Evolutionary conservation across 495 filamentous ascomycete genomes (phyloP).

Genomic region (Podospora pseudopauciseta): DNA sequence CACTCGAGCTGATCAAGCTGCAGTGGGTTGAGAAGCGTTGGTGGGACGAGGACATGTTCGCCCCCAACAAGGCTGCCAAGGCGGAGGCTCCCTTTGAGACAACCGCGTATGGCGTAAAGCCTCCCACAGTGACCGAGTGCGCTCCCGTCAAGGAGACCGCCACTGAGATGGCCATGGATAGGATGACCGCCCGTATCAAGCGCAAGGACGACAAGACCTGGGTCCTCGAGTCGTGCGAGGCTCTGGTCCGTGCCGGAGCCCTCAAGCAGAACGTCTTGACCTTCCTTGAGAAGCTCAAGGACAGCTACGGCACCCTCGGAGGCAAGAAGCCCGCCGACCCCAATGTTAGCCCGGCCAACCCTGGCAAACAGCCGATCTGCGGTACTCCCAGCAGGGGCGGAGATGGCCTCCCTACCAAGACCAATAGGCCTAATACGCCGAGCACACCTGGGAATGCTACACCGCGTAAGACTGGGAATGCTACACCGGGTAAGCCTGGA

Average conservation of each 20-base stretch:
- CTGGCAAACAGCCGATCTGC: background rate
- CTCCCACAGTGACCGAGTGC: background rate
- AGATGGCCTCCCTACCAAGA: background rate
- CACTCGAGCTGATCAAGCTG: background rate
- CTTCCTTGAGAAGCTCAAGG: conserved; percentile 7
- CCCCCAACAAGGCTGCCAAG: background rate
- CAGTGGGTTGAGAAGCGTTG: background rate
- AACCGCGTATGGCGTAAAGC: background rate
- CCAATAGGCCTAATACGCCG: background rate
- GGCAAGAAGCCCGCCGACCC: background rate
- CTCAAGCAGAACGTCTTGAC: conserved; percentile 9
- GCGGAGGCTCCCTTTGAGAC: background rate
- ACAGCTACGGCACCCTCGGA: background rate
- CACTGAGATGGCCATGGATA: background rate
- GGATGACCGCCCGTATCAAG: background rate
- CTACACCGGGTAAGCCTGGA: background rate
- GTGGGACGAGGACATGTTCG: background rate
- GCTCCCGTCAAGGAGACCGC: background rate
- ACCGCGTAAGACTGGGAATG: background rate
- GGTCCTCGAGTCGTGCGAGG: conserved; percentile 16
- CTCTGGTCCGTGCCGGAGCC: conserved; percentile 8
- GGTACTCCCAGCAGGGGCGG: background rate
- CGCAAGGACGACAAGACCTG: conserved; percentile 18
- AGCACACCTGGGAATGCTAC: background rate
- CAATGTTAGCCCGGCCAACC: background rate